These are phyloP conservation scores for Yamadazyma diddensiae DNA, from an alignment of 1,139 yeast species.

Conservation along the genomic window DNA sequence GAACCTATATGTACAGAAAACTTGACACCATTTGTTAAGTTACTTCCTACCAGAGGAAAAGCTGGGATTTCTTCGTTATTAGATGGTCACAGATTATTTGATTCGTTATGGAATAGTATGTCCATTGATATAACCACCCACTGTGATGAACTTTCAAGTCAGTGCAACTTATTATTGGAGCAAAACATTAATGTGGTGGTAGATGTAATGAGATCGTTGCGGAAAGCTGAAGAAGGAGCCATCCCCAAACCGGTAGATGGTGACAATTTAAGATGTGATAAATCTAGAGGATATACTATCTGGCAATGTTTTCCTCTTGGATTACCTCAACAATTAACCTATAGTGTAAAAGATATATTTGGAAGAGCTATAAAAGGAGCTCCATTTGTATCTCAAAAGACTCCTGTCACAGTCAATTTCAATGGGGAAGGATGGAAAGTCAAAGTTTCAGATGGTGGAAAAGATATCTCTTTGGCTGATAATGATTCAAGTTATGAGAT, in stretches of 20 bases:
- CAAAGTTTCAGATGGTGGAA: conserved; percentile 18
- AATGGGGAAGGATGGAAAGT: conserved; percentile 49
- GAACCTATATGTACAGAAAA: conserved; percentile 98
- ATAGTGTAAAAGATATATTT: conserved; percentile 62
- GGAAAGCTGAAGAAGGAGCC: conserved; percentile 57
- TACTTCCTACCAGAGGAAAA: conserved; percentile 89
- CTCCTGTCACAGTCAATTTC: conserved; percentile 43
- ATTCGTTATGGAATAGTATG: conserved; percentile 93
- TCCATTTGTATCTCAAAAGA: conserved; percentile 43
- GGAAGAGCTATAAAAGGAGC: conserved; percentile 67
- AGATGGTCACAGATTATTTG: conserved; percentile 95
- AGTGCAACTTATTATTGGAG: conserved; percentile 55
- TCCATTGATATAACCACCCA: conserved; percentile 74
- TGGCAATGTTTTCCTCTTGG: conserved; percentile 80
- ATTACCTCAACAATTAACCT: conserved; percentile 50
- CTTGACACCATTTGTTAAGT: conserved; percentile 85
- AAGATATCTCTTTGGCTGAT: conserved; percentile 10
- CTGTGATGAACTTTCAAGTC: conserved; percentile 30
- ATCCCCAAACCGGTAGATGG: conserved; percentile 81
- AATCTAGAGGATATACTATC: conserved; percentile 50
- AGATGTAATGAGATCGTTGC: conserved; percentile 65
- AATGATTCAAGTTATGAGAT: conserved; percentile 8
- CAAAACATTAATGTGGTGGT: conserved; percentile 76
- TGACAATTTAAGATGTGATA: conserved; percentile 69
- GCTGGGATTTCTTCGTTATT: conserved; percentile 83